Conservation (phyloP, 495 filamentous ascomycete species). For the Podospora sp. region DNA sequence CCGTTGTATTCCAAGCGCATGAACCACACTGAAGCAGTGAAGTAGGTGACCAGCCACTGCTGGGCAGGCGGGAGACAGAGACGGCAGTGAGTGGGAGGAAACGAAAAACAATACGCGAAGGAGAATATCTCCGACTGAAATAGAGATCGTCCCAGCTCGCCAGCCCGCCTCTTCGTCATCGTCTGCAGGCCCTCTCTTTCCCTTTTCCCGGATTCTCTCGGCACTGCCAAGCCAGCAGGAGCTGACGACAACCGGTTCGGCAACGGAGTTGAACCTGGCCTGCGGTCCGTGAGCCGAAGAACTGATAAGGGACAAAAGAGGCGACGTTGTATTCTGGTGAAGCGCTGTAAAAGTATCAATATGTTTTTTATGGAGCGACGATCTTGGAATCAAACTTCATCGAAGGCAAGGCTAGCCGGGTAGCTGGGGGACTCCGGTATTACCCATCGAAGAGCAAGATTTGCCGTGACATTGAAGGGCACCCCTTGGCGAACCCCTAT, state of each 20-base stretch:
- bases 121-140: constrained; percentile 5
- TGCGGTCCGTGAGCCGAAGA: constrained; percentile 1
- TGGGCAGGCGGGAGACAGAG: background rate
- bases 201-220: constrained; percentile 7
- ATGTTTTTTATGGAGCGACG: background rate
- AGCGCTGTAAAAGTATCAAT: background rate
- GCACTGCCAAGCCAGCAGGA: background rate
- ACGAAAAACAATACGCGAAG: background rate
- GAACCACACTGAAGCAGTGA: background rate
- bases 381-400: background rate
- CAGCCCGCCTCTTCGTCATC: background rate
- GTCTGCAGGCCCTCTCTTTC: background rate
- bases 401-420: background rate
- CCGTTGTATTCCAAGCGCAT: background rate
- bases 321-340: background rate
- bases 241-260: constrained; percentile 7
- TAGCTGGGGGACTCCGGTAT: background rate
- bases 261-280: background rate
- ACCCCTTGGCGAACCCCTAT: background rate
- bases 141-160: background rate
- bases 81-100: background rate
- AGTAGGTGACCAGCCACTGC: background rate
- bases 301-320: background rate
- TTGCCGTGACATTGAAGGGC: background rate
- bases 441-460: background rate